phyloP scores from a whole-genome alignment of 1,139 yeast genomes.

The Zygotorulaspora mrakii region DNA sequence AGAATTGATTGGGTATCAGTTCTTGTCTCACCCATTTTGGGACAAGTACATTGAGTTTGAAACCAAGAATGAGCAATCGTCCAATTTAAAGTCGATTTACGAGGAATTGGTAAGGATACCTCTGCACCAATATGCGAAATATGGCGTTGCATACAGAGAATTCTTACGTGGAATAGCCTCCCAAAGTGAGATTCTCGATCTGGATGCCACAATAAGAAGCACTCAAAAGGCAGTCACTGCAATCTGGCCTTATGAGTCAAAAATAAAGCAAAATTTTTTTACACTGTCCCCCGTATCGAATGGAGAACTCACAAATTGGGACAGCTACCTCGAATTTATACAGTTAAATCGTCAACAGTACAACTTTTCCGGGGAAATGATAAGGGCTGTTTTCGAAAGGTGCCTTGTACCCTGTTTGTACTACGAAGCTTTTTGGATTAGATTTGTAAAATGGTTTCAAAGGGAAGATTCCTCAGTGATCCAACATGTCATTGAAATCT shows the following conservation, averaged over 20 bases:
- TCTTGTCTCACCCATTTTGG: conserved; percentile 63
- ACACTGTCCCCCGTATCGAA: conserved; percentile 39
- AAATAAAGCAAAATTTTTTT: conserved; percentile 46
- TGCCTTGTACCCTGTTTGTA: conserved; percentile 56
- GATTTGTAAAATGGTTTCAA: conserved; percentile 48
- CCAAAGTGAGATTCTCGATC: conserved; percentile 29
- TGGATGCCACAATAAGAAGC: conserved; percentile 42
- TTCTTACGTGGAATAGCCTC: conserved; percentile 37
- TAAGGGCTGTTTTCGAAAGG: conserved; percentile 53
- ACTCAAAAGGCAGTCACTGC: conserved; percentile 52
- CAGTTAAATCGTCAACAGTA: conserved; percentile 15
- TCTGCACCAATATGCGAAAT: conserved; percentile 65
- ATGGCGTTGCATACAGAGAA: conserved; percentile 50
- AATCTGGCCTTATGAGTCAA: conserved; percentile 61
- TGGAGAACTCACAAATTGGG: conserved; percentile 49
- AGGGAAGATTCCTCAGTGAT: conserved; percentile 5
- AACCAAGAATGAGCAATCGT: conserved; percentile 27
- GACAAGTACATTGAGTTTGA: conserved; percentile 56
- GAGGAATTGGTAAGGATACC: conserved; percentile 50
- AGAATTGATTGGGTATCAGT: conserved; percentile 49
- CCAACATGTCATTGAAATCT: conserved; percentile 17
- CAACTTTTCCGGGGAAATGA: conserved; percentile 13
- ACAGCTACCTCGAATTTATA: conserved; percentile 48
- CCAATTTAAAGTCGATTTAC: conserved; percentile 41
- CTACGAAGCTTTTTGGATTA: conserved; percentile 53